Evolutionary conservation across 164 flowering plant species (phyloP).

Genomic region (Dillenia turbinata): DNA sequence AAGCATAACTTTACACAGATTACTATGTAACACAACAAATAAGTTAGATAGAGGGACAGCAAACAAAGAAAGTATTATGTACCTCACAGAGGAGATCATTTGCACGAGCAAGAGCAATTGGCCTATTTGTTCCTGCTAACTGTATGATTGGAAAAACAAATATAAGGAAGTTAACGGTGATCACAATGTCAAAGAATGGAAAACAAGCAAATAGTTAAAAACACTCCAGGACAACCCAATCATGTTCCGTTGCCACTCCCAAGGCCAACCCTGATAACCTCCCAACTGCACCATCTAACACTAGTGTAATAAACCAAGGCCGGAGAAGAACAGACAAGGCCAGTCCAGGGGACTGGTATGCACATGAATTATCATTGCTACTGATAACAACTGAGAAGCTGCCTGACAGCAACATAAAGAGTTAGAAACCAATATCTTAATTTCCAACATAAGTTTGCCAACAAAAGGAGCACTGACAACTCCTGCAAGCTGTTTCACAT

Average conservation of each 20-base stretch:
- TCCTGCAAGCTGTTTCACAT: conserved; percentile 63
- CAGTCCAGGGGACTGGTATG: conserved; percentile 36
- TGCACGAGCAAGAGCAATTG: conserved; percentile 91
- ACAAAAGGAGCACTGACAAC: conserved; percentile 83
- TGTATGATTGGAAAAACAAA: conserved; percentile 21
- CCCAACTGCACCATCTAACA: conserved; percentile 79
- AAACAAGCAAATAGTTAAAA: background rate
- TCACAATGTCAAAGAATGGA: background rate
- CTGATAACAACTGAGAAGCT: conserved; percentile 89
- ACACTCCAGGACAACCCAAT: conserved; percentile 93
- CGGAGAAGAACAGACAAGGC: conserved; percentile 60
- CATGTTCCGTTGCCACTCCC: conserved; percentile 95
- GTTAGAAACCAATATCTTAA: background rate
- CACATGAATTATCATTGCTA: conserved; percentile 84
- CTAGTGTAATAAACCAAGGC: conserved; percentile 87
- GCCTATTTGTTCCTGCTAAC: conserved; percentile 90
- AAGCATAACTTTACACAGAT: too few species aligned
- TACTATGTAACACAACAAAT: too few species aligned
- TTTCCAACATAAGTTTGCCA: conserved; percentile 59
- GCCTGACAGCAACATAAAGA: conserved; percentile 45
- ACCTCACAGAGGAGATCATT: conserved; percentile 99
- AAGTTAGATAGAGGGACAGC: too few species aligned
- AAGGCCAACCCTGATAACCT: conserved; percentile 84
- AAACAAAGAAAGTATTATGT: background rate
- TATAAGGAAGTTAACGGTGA: background rate